Evolutionary conservation across 1,284 basidiomycete genomes (phyloP).

Genomic region (Phellinidium pouzarii): DNA sequence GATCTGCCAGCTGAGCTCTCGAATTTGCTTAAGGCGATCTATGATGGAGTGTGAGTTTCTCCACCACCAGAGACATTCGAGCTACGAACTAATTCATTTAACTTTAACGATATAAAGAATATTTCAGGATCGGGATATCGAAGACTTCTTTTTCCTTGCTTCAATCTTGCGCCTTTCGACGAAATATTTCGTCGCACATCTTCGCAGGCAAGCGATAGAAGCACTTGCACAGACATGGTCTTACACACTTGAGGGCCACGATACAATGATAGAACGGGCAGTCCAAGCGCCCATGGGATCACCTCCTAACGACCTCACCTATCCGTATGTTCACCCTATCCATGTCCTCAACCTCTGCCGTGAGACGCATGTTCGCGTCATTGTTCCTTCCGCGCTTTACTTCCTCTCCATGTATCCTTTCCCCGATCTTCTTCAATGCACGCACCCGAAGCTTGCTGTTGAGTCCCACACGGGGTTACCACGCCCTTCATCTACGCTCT

Average conservation of each 20-base stretch:
- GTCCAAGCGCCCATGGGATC: slow-evolving; percentile 35
- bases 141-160: slow-evolving; percentile 48
- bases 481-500: slow-evolving; percentile 40
- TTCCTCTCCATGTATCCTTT: slow-evolving; percentile 54
- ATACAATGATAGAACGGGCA: slow-evolving; percentile 47
- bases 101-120: slow-evolving; percentile 21
- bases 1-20: slow-evolving; percentile 48
- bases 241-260: slow-evolving; percentile 46
- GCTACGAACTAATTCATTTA: background rate
- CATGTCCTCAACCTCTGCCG: slow-evolving; percentile 53
- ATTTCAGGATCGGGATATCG: slow-evolving; percentile 35
- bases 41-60: slow-evolving; percentile 48
- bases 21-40: slow-evolving; percentile 46
- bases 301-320: slow-evolving; percentile 33
- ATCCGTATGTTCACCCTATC: slow-evolving; percentile 54
- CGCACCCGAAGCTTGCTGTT: slow-evolving; percentile 47
- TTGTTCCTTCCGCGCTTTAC: slow-evolving; percentile 49
- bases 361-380: slow-evolving; percentile 41
- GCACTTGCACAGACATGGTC: slow-evolving; percentile 47
- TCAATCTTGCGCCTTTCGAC: slow-evolving; percentile 49
- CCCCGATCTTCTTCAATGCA: slow-evolving; percentile 39
- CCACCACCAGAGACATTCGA: background rate
- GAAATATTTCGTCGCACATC: slow-evolving; percentile 49
- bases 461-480: slow-evolving; percentile 37
- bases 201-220: slow-evolving; percentile 43